Base-by-base conservation (phyloP, 805 yeast genomes). In the Candida sphagnicola region DNA sequence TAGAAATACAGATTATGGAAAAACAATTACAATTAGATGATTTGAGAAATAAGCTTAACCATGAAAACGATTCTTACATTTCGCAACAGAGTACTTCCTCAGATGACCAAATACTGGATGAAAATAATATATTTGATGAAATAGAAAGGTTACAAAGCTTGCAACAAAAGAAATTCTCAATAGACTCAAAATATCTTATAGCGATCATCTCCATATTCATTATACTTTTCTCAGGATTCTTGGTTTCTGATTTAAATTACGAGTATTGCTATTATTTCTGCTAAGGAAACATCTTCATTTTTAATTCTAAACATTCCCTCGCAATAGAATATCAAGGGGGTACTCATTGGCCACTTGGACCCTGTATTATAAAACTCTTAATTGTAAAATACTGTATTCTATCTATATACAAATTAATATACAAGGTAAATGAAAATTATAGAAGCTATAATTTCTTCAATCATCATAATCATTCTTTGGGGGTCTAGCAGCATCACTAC, bases 401-500 rank as follows among this genome's bases (percentile, higher is more conserved):
- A 12, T 13, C 29, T 26, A 26, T 26, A 12, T 26, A 26, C 29
- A 26, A 26, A 26, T 26, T 26, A 26, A 26, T 14, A 26, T 28
- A 33, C 30, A 34, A 26, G 16, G n/a, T 11, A 18, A 17, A 21
- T 14, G 13, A 18, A 11, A 21, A 12, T 8, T 11, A 14, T 13
- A 16, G 3, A 23, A 18, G 17, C 14, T 28, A 15, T 28, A 21
- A 31, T 35, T 38, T 39, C 25, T 31, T 47, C 53, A 68, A 24
- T 61, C 68, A 54, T 89, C 95, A 62, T 89, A 93, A 65, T 93
- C 98, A 54, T 85, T 82, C 34, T 71, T 57, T 14, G 98, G 97
- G 17, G 98, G 97, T 34, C 76, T 75, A 3, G 82, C 80, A 56
- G 82, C 75, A 49, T 89, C 97, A 50, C 85, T 79, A 50, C 90